phyloP scores from a whole-genome alignment of 1,139 yeast species.

The Yamadazyma oceani region DNA sequence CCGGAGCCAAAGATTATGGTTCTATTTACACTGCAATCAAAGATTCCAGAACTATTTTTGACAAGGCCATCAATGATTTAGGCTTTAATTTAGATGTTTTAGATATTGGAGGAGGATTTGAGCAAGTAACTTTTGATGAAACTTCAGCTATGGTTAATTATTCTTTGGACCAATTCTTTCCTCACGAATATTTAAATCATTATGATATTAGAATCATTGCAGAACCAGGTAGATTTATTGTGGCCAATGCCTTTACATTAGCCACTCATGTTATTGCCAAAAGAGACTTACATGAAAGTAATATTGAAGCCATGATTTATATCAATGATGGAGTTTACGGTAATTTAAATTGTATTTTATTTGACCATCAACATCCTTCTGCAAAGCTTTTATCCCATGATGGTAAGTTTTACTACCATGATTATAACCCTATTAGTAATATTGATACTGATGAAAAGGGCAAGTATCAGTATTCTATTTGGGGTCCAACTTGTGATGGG shows the following conservation, averaged over 20 bases:
- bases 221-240: slow-evolving; percentile 93
- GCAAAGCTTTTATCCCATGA: slow-evolving; percentile 64
- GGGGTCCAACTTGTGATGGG: slow-evolving; percentile 99
- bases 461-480: slow-evolving; percentile 59
- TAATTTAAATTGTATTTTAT: slow-evolving; percentile 88
- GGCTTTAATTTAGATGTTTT: slow-evolving; percentile 55
- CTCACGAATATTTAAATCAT: slow-evolving; percentile 30
- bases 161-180: slow-evolving; percentile 61
- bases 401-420: slow-evolving; percentile 40
- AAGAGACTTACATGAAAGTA: slow-evolving; percentile 40
- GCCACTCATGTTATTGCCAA: slow-evolving; percentile 85
- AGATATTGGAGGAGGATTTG: slow-evolving; percentile 96
- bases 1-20: slow-evolving; percentile 80
- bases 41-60: slow-evolving; percentile 74
- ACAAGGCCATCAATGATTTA: slow-evolving; percentile 43
- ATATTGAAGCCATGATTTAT: slow-evolving; percentile 53
- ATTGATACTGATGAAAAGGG: slow-evolving; percentile 23
- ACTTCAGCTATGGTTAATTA: slow-evolving; percentile 60
- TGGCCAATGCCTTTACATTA: slow-evolving; percentile 81
- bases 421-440: neutral
- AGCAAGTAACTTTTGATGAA: slow-evolving; percentile 59
- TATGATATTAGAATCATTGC: slow-evolving; percentile 65
- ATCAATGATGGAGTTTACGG: slow-evolving; percentile 96
- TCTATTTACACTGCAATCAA: slow-evolving; percentile 70
- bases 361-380: slow-evolving; percentile 83